Percentiles rank a stretch among this genome's conserved stretches.
Conservation (phyloP, 306 rosid genomes). For the Glycine tomentella region DNA sequence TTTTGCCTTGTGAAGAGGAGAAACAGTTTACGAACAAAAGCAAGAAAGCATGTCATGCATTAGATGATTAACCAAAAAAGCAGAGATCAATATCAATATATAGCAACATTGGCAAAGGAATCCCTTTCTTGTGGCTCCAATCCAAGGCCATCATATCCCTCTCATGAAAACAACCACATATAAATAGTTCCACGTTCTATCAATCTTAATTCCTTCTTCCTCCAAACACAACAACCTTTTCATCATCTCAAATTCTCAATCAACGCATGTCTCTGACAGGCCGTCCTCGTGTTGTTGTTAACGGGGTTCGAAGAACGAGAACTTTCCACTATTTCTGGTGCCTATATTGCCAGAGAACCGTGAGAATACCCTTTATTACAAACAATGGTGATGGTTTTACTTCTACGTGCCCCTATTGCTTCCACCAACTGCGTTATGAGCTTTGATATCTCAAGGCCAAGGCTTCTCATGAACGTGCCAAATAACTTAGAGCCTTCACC, state of each 20-base stretch:
- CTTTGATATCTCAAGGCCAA: conserved; percentile 64
- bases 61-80: conserved; percentile 10
- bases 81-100: conserved; percentile 3
- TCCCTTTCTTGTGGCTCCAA: conserved; percentile 51
- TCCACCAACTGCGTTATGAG: conserved; percentile 50
- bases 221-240: conserved; percentile 24
- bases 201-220: conserved; percentile 43
- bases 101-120: conserved; percentile 47
- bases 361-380: conserved; percentile 48
- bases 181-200: conserved; percentile 7
- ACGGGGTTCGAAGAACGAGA: conserved; percentile 73
- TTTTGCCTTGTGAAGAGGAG: conserved; percentile 40
- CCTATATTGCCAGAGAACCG: conserved; percentile 54
- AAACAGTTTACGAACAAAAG: conserved; percentile 42
- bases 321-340: conserved; percentile 73
- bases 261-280: conserved; percentile 58
- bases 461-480: conserved; percentile 42
- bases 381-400: background rate
- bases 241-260: background rate
- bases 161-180: conserved; percentile 33
- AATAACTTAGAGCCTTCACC: conserved; percentile 41
- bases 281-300: conserved; percentile 60
- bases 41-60: background rate
- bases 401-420: conserved; percentile 61
- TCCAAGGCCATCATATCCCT: conserved; percentile 58